Evolutionary conservation across 2,329 filamentous ascomycete species (phyloP), one percentile per base, ranked within the genome.

Genomic region (Beauveria caledonica): DNA sequence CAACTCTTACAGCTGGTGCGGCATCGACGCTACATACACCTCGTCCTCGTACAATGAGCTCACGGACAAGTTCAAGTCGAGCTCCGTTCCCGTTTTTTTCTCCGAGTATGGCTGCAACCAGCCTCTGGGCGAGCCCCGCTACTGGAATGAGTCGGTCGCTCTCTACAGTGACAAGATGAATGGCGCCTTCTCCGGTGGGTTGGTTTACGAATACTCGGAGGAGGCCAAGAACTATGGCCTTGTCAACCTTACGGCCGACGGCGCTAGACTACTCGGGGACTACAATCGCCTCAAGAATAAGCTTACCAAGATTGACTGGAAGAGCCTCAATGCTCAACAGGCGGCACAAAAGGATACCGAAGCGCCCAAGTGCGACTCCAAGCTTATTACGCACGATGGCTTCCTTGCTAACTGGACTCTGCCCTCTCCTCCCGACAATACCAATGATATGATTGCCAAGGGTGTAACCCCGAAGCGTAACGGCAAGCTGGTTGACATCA

Each of bases 351-450:
- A 82, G 62, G 74, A 77, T 42, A 73, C 72, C 36, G 69, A 72
- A 49, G 65, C 89, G 3, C 86, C 89, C 39, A 78, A 74, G 60
- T 97, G 93, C 78, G 76, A 76, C 64, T 62, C 78, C 36, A 80
- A 77, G 62, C 78, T 96, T 58, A 92, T 97, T 75, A 80, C 77
- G 62, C 77, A 78, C 64, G 75, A 80, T 62, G 82, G 80, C 63
- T 96, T 96, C 79, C 83, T 82, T 74, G 86, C 77, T 72, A 88
- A 90, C 79, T 97, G 96, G 77, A 87, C 86, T 50, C 77, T 96
- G 61, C 92, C 88, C 52, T 75, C 69, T 3, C 78, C 84, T 6
- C 91, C 91, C 13, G 77, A 82, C 4, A 88, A 86, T 65, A 86
- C 86, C 44, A 78, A 86, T 63, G 79, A 82, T 50, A 79, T 96